These are phyloP conservation scores for Metschnikowia kunwiensis DNA, from an alignment of 805 yeast genomes.

Conservation along the genomic window DNA sequence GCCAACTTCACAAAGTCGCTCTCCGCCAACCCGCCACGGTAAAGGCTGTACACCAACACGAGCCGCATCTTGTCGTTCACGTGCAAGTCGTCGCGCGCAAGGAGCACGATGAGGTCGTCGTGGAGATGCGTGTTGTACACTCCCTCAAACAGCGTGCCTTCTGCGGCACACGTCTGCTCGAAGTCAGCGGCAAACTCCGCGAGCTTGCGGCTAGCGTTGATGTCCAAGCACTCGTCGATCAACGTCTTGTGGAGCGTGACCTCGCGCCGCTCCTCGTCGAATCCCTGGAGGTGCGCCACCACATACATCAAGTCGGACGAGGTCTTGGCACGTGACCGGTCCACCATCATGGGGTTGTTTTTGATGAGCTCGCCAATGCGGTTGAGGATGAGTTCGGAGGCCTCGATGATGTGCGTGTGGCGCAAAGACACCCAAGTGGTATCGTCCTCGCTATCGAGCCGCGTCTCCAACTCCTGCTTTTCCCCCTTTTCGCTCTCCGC, in stretches of 20 bases:
- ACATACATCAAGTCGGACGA: conserved; percentile 73
- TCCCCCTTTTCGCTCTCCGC: conserved; percentile 53
- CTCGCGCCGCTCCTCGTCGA: conserved; percentile 62
- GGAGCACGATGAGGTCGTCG: conserved; percentile 54
- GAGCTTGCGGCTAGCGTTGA: conserved; percentile 55
- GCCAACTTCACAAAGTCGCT: conserved; percentile 70
- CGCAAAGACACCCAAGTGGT: conserved; percentile 65
- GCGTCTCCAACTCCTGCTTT: conserved; percentile 28
- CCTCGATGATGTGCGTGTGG: conserved; percentile 73
- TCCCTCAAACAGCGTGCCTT: conserved; percentile 69
- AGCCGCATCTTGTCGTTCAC: conserved; percentile 71
- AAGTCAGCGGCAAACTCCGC: conserved; percentile 72
- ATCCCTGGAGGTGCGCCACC: conserved; percentile 65
- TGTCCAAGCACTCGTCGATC: conserved; percentile 61
- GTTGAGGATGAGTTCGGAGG: conserved; percentile 56
- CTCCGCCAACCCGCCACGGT: conserved; percentile 77
- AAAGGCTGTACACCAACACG: conserved; percentile 69
- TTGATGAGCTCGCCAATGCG: conserved; percentile 62
- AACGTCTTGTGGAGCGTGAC: conserved; percentile 57
- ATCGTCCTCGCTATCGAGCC: conserved; percentile 53
- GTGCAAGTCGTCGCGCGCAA: conserved; percentile 48
- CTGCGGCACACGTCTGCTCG: conserved; percentile 78
- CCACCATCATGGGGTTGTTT: conserved; percentile 74
- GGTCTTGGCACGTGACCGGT: conserved; percentile 58
- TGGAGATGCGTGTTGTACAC: conserved; percentile 56